Base-by-base conservation (phyloP, 805 yeast genomes). In the Groenewaldozyma tartarivorans region DNA sequence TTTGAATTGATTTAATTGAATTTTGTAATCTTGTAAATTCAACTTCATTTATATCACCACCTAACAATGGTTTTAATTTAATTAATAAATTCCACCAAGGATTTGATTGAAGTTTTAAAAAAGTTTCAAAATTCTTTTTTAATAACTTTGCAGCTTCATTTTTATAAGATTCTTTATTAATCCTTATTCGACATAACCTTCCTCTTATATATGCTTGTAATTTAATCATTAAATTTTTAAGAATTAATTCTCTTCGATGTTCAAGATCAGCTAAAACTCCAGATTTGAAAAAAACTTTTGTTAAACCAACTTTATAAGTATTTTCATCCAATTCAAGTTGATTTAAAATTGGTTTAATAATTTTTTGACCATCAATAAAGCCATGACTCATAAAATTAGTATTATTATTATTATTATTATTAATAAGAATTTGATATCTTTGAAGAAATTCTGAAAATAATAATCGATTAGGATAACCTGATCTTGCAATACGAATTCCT, bases 401-500 rank as follows among this genome's bases (percentile, higher is more conserved):
- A 9, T 7, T 54, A 52, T 15, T 68, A 69, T 31, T 66, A n/a
- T n/a, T 61, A 36, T 71, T 71, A 4, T 33, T n/a, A 13, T 69
- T 64, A 5, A 77, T 69, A 20, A 92, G 64, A n/a, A 88, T 73
- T 22, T 74, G 73, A 57, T 92, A 92, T 40, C 95, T 71, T 30
- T 67, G 69, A 39, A 72, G 75, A 62, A 92, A 92, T 36, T 85
- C 90, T 35, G 78, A 74, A 60, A 88, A 90, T 21, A 79, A 75
- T 56, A 90, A 76, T 49, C 96, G 74, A 60, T 92, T 92, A 4
- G 99, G 99, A 60, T 81, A 92, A 2, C 99, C 99, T 5, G 95
- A 86, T 48, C 99, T 74, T 0, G 97, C 95, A 45, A 92, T 92
- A 60, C 98, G 73, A 22, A 92, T 92, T 46, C 99, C 99, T 67